Base-by-base conservation (phyloP, 2,329 filamentous ascomycete genomes). In the Trematosphaeria pertusa region DNA sequence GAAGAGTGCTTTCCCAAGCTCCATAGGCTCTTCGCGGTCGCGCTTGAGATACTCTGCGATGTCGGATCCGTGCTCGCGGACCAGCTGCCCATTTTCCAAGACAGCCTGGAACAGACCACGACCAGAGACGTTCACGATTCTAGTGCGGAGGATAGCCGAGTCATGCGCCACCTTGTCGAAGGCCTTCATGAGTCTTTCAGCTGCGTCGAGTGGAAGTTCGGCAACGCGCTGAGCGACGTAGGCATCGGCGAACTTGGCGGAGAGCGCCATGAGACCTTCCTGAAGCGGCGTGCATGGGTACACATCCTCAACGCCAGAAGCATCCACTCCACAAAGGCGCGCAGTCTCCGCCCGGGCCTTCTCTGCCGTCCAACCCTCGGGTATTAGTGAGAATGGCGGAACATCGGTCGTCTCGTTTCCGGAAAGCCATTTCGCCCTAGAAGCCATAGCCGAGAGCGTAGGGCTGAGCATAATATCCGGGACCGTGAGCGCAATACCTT, bases 391-490 rank as follows among this genome's bases (percentile, higher is more conserved):
- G 61, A 74, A 69, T 43, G 70, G 34, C 56, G 54, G 49, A 4
- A 71, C 57, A 0, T 68, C 59, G 3, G 35, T 48, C 0, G 65
- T 42, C 1, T 54, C 55, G 10, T 57, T 56, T 9, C 49, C 43
- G 3, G 54, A 52, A 0, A 67, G 15, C 5, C 48, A 48, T 10
- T 52, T 71, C 44, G 53, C 64, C 62, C 52, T 68, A 31, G 28
- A 61, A 44, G 78, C 77, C 78, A 82, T 81, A 0, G 65, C 73
- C 1, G 75, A 61, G 3, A 79, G 62, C 6, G 64, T 73, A 18
- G 76, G 73, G 39, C 76, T 65, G 14, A 65, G 69, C 69, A 86
- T 85, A 44, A 85, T 79, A 19, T 81, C 75, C 2, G 79, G 78
- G 1, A 86, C 83, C 1, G 75, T 80, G 18, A 86, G 57, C 6